These are phyloP conservation scores for Quercus wislizeni DNA, from an alignment of 306 rosid genomes.

Conservation along the genomic window DNA sequence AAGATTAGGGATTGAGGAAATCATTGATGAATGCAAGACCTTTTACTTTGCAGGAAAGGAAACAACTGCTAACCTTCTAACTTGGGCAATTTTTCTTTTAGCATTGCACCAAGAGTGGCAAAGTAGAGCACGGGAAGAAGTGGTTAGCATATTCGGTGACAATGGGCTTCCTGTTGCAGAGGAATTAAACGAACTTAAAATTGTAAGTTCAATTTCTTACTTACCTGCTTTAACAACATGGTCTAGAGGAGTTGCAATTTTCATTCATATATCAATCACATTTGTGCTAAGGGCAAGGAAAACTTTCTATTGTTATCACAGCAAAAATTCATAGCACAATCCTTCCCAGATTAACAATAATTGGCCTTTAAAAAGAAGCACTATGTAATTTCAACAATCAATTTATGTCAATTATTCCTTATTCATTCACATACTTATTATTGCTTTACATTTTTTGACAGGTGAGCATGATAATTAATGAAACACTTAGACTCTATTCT, in stretches of 20 bases:
- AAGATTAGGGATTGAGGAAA: constrained; percentile 45
- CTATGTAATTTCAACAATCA: no score
- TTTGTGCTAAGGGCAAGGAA: not conserved
- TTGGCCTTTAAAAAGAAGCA: no score
- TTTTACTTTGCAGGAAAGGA: constrained; percentile 77
- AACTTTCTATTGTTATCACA: not conserved
- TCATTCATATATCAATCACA: not conserved
- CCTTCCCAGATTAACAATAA: no score
- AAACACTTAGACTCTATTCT: constrained; percentile 70
- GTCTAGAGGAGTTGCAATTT: not conserved
- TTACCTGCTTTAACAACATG: not conserved
- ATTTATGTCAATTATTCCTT: no score
- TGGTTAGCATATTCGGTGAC: constrained; percentile 24
- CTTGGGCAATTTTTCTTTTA: constrained; percentile 62
- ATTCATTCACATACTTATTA: no score
- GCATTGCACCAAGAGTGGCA: constrained; percentile 76
- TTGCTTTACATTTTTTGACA: constrained; percentile 21
- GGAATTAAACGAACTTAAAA: constrained; percentile 52
- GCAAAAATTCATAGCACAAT: not conserved
- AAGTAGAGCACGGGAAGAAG: constrained; percentile 67
- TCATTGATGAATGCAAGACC: constrained; percentile 73
- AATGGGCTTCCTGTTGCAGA: constrained; percentile 33
- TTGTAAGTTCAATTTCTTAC: constrained; percentile 37
- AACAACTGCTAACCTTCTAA: constrained; percentile 59
- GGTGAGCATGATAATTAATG: constrained; percentile 60